A percentile compares a stretch with the other conserved stretches of the same genome.
phyloP scores from a whole-genome alignment of 129 eudicot genomes.

The Flaveria bidentis region DNA sequence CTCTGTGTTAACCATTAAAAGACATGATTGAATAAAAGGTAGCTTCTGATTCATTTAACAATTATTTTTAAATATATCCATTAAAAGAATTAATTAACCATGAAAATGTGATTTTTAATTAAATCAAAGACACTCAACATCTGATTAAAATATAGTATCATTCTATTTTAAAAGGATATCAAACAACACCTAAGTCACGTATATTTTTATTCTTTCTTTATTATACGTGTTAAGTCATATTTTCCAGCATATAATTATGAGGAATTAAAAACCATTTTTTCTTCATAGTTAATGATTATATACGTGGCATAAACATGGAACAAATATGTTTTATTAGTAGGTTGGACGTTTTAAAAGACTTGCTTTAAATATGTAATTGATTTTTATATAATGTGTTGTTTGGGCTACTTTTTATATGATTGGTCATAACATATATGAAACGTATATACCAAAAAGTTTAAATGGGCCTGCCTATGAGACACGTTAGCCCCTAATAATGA shows the following conservation, averaged over 20 bases:
- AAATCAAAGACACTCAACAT: too few species aligned
- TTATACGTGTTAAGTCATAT: not conserved
- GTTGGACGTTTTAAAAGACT: not conserved
- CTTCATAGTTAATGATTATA: not conserved
- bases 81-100: too few species aligned
- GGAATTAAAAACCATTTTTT: not conserved
- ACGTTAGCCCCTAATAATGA: constrained; percentile 1
- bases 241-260: not conserved
- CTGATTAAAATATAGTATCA: too few species aligned
- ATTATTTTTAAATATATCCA: too few species aligned
- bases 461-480: not conserved
- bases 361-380: not conserved
- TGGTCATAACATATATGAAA: not conserved
- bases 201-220: too few species aligned
- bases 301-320: constrained; percentile 2
- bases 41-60: too few species aligned
- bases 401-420: constrained; percentile 3
- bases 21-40: too few species aligned
- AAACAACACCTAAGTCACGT: too few species aligned
- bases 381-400: not conserved
- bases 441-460: not conserved
- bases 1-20: too few species aligned
- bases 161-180: too few species aligned
- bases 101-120: too few species aligned
- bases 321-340: not conserved